phyloP scores from a whole-genome alignment of 805 yeast species.

The Sugiyamaella boreocaroliniensis region DNA sequence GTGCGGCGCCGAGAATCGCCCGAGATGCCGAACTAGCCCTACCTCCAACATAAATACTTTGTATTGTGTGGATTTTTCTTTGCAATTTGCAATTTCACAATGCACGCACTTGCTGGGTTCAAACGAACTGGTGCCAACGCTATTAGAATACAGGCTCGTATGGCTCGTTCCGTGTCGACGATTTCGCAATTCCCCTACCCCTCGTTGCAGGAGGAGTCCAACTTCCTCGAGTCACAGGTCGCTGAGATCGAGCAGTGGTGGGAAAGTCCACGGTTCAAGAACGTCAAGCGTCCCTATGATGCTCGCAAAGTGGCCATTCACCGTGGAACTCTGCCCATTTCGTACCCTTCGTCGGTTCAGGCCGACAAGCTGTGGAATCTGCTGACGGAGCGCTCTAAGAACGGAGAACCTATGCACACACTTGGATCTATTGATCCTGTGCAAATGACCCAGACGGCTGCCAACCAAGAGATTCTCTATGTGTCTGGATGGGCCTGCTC shows the following conservation, averaged over 20 bases:
- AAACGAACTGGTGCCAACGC: not conserved
- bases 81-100: not conserved
- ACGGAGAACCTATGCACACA: constrained; percentile 46
- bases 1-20: not conserved
- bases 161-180: constrained; percentile 14
- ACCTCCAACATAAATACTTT: not conserved
- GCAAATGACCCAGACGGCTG: constrained; percentile 51
- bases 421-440: constrained; percentile 59
- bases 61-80: not conserved
- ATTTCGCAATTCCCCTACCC: constrained; percentile 35
- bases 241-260: constrained; percentile 45
- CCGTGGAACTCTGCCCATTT: constrained; percentile 42
- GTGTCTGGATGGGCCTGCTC: constrained; percentile 61
- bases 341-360: constrained; percentile 44
- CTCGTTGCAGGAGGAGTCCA: constrained; percentile 27
- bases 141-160: not conserved
- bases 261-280: constrained; percentile 40
- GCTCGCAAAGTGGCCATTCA: constrained; percentile 47
- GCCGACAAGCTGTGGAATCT: constrained; percentile 46
- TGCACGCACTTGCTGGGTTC: not conserved
- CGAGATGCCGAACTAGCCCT: not conserved
- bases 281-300: constrained; percentile 45
- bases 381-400: constrained; percentile 36
- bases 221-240: constrained; percentile 31
- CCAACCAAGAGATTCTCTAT: constrained; percentile 47